Base-by-base conservation (phyloP, 2,329 filamentous ascomycete species). In the Aspergillus luchuensis region DNA sequence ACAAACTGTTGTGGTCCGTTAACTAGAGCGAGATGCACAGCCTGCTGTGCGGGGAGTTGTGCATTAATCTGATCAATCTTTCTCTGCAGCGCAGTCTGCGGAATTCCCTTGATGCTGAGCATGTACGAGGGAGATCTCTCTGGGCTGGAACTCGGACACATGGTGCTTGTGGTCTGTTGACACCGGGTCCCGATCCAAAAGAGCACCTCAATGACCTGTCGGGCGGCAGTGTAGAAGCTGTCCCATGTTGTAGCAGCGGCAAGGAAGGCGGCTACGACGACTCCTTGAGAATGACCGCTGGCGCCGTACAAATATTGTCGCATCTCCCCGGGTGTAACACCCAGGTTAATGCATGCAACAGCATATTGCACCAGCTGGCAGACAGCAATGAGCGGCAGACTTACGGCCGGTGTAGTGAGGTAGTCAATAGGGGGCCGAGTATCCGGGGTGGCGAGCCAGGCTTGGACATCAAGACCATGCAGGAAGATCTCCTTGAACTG, bases 301-400 rank as follows among this genome's bases (percentile, higher is more conserved):
- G 51, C 50, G 7, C 61, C 61, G 2, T 30, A 28, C 1, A 63
- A 38, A 4, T 23, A 21, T 0, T 41, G 41, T 2, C 49, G 49
- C 8, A 60, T 21, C 38, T 60, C 39, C 0, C 43, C 47, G 1
- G 61, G 61, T 6, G 45, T 38, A 2, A 48, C 10, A 11, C 38
- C 13, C 8, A 63, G 36, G 1, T 38, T 23, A 2, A 45, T 23
- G 13, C 58, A 53, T 11, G 55, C 17, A 2, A 63, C 11, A 10
- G 43, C 51, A 15, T 52, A 63, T 6, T 63, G 49, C 2, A 38
- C 28, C 5, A 63, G 15, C 68, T 71, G 74, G 2, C 73, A 39
- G 10, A 78, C 64, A 0, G 71, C 75, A 45, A 76, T 76, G 4
- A 79, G 57, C 4, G 76, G 76, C 57, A 77, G 72, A 62, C 76